These are phyloP conservation scores for Penicillium ochrochloron DNA, from an alignment of 495 filamentous ascomycete species.

Conservation along the genomic window DNA sequence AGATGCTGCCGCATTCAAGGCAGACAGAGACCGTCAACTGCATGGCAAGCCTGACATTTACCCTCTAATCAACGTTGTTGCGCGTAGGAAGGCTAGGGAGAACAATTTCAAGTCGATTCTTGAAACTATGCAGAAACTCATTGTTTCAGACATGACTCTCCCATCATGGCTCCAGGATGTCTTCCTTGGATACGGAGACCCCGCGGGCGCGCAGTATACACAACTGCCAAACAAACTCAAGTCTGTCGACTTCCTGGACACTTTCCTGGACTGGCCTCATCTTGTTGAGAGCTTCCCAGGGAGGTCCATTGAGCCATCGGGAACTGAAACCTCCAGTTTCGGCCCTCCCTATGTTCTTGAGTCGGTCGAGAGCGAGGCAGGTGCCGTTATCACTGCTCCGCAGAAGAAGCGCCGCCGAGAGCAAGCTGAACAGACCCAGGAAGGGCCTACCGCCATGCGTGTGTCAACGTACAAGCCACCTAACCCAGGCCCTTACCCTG, in stretches of 20 bases:
- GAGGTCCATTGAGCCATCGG: slow-evolving; percentile 77
- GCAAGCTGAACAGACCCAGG: slow-evolving; percentile 66
- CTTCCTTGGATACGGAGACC: slow-evolving; percentile 95
- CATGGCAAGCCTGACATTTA: slow-evolving; percentile 78
- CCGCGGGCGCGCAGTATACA: slow-evolving; percentile 82
- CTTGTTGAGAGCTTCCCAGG: slow-evolving; percentile 85
- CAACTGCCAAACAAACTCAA: slow-evolving; percentile 77
- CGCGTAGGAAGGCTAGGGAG: slow-evolving; percentile 83
- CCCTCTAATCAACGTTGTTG: slow-evolving; percentile 81
- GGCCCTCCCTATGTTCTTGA: slow-evolving; percentile 86
- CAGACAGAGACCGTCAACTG: slow-evolving; percentile 68
- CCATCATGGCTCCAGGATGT: slow-evolving; percentile 95
- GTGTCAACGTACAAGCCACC: slow-evolving; percentile 92
- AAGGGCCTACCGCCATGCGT: slow-evolving; percentile 66
- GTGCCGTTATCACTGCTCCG: slow-evolving; percentile 52
- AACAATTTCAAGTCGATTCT: slow-evolving; percentile 98
- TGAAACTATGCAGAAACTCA: slow-evolving; percentile 85
- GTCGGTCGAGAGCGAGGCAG: slow-evolving; percentile 53
- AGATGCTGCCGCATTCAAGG: slow-evolving; percentile 77
- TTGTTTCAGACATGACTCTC: slow-evolving; percentile 82
- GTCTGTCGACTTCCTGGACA: slow-evolving; percentile 88
- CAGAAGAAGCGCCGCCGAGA: slow-evolving; percentile 83
- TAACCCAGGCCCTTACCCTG: slow-evolving; percentile 89
- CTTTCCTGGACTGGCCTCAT: slow-evolving; percentile 95
- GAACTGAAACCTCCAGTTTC: slow-evolving; percentile 72